Conservation (phyloP, 305 asterid species). For the Rubia peregrina region DNA sequence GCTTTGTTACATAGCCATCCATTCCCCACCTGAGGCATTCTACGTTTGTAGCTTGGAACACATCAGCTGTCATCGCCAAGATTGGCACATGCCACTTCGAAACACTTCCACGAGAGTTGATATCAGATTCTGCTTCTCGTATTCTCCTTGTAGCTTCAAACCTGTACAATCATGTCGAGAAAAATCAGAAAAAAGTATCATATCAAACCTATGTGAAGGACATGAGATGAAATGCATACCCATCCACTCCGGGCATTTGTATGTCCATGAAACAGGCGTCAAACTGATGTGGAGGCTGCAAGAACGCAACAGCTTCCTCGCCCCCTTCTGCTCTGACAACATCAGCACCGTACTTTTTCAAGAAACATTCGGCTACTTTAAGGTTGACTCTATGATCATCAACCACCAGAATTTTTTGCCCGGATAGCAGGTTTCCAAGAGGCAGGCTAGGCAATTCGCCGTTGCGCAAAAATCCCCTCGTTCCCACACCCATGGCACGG, state of each 20-base stretch:
- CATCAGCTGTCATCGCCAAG: conserved; percentile 97
- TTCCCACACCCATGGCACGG: conserved; percentile 67
- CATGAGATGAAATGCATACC: conserved; percentile 38
- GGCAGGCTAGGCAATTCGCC: conserved; percentile 46
- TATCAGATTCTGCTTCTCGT: conserved; percentile 43
- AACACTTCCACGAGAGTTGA: conserved; percentile 32
- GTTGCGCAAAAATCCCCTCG: conserved; percentile 38
- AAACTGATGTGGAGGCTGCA: conserved; percentile 77
- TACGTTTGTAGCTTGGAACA: conserved; percentile 82
- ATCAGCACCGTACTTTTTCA: conserved; percentile 88
- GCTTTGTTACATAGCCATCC: conserved; percentile 95
- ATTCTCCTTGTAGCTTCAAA: conserved; percentile 77
- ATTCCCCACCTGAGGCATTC: conserved; percentile 54
- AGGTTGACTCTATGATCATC: conserved; percentile 91
- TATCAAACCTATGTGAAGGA: neutral
- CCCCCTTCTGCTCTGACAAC: conserved; percentile 81
- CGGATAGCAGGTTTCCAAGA: conserved; percentile 61
- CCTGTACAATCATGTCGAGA: conserved; percentile 33
- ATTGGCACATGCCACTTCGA: conserved; percentile 84
- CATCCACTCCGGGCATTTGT: conserved; percentile 99
- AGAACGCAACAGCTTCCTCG: conserved; percentile 46
- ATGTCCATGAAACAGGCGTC: conserved; percentile 99
- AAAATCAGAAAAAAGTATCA: neutral
- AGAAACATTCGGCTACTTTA: conserved; percentile 79
- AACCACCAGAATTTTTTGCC: conserved; percentile 73